Conservation (phyloP, 73 alveolate species). For the Stentor roeselii region DNA sequence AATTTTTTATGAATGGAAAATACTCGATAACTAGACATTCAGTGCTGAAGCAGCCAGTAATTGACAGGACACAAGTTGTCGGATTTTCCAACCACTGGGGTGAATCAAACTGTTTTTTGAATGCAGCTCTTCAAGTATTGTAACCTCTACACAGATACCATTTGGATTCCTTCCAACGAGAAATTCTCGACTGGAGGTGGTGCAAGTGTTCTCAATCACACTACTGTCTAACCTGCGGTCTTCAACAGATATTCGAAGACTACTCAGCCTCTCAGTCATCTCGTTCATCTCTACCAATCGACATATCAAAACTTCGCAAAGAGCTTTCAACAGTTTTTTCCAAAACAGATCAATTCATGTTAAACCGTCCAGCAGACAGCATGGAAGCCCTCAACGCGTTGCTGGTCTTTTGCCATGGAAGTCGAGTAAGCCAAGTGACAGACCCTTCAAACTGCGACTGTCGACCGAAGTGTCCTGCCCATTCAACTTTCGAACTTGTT, state of each 20-base stretch:
- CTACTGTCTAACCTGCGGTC: background rate
- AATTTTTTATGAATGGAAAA: too few relatives aligned
- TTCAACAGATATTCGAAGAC: background rate
- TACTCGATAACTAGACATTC: too few relatives aligned
- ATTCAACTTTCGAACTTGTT: background rate
- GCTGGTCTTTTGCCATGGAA: background rate
- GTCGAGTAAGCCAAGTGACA: background rate
- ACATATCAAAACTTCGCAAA: background rate
- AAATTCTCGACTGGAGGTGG: background rate
- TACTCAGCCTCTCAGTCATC: background rate
- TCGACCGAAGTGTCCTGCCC: conserved; percentile 15
- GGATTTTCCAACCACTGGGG: conserved; percentile 8
- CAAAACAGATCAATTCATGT: background rate
- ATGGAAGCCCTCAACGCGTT: conserved; percentile 4
- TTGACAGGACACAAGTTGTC: too few relatives aligned
- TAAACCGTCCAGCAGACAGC: conserved; percentile 16
- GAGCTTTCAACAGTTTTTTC: background rate
- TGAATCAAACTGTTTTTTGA: background rate
- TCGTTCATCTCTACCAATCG: background rate
- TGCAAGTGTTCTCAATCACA: background rate
- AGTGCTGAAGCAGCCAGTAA: too few relatives aligned
- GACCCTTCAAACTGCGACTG: background rate
- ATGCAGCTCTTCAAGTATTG: conserved; percentile 21
- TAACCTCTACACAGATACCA: background rate
- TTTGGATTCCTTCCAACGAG: background rate